Conservation (phyloP, 495 filamentous ascomycete species). For the Aspergillus nidulans region DNA sequence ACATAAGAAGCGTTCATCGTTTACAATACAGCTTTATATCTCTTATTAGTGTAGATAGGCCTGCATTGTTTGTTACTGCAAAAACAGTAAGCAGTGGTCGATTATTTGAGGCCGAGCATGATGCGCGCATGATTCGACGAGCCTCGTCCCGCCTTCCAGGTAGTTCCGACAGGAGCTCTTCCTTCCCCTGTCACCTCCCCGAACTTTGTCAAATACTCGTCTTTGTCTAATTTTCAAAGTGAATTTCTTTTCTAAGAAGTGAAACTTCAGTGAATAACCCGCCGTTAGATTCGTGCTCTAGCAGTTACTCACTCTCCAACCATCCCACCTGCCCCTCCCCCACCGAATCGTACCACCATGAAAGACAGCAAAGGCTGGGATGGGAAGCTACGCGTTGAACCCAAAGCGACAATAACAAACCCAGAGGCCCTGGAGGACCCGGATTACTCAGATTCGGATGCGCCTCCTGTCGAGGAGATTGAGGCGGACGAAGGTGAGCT, state of each 20-base stretch:
- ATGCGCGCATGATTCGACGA: background rate
- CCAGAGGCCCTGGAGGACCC: constrained; percentile 76
- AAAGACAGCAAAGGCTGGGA: constrained; percentile 84
- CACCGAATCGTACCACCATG: constrained; percentile 24
- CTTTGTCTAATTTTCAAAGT: background rate
- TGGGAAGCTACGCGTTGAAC: constrained; percentile 77
- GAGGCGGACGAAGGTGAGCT: constrained; percentile 72
- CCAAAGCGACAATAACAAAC: constrained; percentile 59
- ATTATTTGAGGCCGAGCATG: background rate
- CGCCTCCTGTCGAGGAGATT: constrained; percentile 69
- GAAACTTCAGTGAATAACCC: background rate
- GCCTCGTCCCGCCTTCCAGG: background rate
- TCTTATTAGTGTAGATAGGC: constrained; percentile 9
- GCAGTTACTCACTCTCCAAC: background rate
- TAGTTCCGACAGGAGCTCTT: background rate
- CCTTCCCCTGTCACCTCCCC: background rate
- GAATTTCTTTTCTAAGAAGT: background rate
- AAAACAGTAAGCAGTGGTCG: background rate
- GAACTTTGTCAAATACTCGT: background rate
- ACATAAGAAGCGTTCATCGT: constrained; percentile 26
- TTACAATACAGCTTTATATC: constrained; percentile 14
- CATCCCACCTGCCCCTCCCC: background rate
- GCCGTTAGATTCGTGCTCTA: background rate
- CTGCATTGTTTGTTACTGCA: background rate
- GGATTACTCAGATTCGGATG: constrained; percentile 81